Evolutionary conservation across 2,329 filamentous ascomycete genomes (phyloP).

Genomic region (Microdochium bolleyi): DNA sequence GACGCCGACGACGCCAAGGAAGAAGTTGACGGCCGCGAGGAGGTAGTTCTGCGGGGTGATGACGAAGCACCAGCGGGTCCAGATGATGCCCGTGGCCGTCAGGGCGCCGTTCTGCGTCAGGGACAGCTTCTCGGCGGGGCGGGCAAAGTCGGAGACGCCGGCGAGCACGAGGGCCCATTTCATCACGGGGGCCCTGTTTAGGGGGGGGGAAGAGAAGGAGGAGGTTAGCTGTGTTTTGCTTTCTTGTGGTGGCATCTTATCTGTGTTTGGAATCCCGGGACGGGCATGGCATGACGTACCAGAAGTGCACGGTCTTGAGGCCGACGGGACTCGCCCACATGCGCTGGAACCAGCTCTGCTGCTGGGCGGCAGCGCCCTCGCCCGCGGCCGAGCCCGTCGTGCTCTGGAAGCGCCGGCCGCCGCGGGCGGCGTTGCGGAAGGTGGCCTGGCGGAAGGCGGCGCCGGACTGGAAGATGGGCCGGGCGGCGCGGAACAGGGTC

Average conservation of each 20-base stretch:
- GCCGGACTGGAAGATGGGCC: slow-evolving; percentile 47
- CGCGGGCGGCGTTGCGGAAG: slow-evolving; percentile 33
- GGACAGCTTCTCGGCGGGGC: slow-evolving; percentile 87
- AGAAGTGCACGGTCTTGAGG: slow-evolving; percentile 95
- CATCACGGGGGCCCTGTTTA: slow-evolving; percentile 84
- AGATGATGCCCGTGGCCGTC: slow-evolving; percentile 87
- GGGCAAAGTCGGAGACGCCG: slow-evolving; percentile 83
- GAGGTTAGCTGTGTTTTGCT: background rate
- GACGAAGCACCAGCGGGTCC: slow-evolving; percentile 98
- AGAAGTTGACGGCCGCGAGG: slow-evolving; percentile 95
- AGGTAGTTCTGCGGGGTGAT: slow-evolving; percentile 86
- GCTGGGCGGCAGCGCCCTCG: slow-evolving; percentile 29
- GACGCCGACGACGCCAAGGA: slow-evolving; percentile 81
- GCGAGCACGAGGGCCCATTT: slow-evolving; percentile 95
- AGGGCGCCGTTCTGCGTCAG: slow-evolving; percentile 87
- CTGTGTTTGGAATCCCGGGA: no score
- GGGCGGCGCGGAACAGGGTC: slow-evolving; percentile 42
- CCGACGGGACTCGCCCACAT: slow-evolving; percentile 79
- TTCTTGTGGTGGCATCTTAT: no score
- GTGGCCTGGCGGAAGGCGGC: slow-evolving; percentile 33
- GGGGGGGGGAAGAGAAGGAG: slow-evolving; percentile 2
- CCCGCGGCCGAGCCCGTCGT: slow-evolving; percentile 55
- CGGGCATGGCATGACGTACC: slow-evolving; percentile 44
- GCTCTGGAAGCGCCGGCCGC: slow-evolving; percentile 65
- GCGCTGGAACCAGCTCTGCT: slow-evolving; percentile 59